These are phyloP conservation scores for Ceriops zippeliana DNA, from an alignment of 345 rosid species.

Conservation along the genomic window DNA sequence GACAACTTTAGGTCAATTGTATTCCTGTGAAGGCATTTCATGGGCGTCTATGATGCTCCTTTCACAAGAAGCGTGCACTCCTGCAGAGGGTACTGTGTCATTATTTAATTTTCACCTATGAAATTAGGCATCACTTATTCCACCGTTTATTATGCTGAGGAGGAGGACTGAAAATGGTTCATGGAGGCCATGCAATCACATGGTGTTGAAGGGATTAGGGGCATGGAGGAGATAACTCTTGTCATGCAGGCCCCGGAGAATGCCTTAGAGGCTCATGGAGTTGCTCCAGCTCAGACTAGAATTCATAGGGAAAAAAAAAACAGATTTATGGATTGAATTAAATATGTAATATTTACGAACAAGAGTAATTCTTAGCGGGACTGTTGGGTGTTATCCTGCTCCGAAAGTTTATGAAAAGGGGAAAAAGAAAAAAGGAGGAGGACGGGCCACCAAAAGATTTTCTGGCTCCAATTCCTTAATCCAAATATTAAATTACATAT, in stretches of 20 bases:
- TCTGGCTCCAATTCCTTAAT: slow-evolving; percentile 1
- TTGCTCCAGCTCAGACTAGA: background rate
- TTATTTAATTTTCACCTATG: too few relatives aligned
- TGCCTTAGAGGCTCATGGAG: background rate
- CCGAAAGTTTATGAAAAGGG: background rate
- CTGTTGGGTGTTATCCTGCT: too few relatives aligned
- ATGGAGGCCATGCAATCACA: slow-evolving; percentile 93
- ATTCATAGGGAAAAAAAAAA: too few relatives aligned
- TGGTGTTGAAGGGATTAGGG: slow-evolving; percentile 58
- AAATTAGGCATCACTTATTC: too few relatives aligned
- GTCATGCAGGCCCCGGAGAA: background rate
- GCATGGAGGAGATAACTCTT: slow-evolving; percentile 48
- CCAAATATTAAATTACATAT: background rate
- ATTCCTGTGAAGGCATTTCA: slow-evolving; percentile 16
- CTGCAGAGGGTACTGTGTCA: too few relatives aligned
- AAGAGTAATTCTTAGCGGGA: too few relatives aligned
- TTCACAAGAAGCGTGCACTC: too few relatives aligned
- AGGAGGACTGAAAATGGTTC: slow-evolving; percentile 88
- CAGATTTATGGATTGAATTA: too few relatives aligned
- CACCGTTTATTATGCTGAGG: slow-evolving; percentile 31
- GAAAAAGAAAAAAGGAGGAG: background rate
- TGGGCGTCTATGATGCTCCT: too few relatives aligned
- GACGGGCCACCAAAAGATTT: slow-evolving; percentile 17
- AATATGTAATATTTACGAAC: too few relatives aligned
- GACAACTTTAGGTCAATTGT: slow-evolving; percentile 16